phyloP scores from a whole-genome alignment of 306 rosid species.

The Rubus parviflorus region DNA sequence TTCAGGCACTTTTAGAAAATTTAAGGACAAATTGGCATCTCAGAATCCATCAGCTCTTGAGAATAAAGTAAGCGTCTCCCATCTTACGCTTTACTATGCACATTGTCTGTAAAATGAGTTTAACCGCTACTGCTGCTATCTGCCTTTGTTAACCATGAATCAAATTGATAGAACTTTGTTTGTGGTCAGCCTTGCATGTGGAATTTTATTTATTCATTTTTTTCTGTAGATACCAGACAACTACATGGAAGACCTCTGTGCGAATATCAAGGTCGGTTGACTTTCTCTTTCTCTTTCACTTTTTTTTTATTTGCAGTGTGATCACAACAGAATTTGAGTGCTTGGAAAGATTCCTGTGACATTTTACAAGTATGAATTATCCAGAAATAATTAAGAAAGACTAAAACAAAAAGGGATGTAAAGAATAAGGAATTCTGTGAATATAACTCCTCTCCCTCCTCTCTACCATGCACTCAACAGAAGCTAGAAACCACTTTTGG shows the following conservation, averaged over 20 bases:
- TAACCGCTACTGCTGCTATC: neutral
- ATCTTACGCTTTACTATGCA: neutral
- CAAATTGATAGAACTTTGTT: neutral
- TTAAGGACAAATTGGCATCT: slow-evolving; percentile 65
- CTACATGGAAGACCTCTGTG: slow-evolving; percentile 60
- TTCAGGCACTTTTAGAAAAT: slow-evolving; percentile 78
- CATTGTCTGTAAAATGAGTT: neutral
- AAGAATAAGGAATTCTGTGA: neutral
- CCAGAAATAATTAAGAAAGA: neutral
- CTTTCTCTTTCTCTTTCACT: neutral
- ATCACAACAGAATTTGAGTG: neutral
- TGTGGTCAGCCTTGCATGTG: neutral
- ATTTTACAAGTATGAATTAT: neutral
- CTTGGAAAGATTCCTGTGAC: neutral
- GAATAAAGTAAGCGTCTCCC: slow-evolving; percentile 49
- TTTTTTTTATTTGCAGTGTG: neutral
- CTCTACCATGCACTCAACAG: neutral
- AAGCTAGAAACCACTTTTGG: neutral
- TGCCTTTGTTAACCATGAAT: neutral
- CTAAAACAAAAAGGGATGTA: neutral
- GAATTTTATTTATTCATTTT: slow-evolving; percentile 24
- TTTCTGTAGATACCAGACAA: slow-evolving; percentile 54
- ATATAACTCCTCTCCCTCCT: neutral
- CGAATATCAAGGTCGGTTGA: slow-evolving; percentile 67
- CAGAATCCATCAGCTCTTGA: slow-evolving; percentile 55